These are phyloP conservation scores for Elsinoe necatrix DNA, from an alignment of 2,329 filamentous ascomycete genomes.

Conservation along the genomic window DNA sequence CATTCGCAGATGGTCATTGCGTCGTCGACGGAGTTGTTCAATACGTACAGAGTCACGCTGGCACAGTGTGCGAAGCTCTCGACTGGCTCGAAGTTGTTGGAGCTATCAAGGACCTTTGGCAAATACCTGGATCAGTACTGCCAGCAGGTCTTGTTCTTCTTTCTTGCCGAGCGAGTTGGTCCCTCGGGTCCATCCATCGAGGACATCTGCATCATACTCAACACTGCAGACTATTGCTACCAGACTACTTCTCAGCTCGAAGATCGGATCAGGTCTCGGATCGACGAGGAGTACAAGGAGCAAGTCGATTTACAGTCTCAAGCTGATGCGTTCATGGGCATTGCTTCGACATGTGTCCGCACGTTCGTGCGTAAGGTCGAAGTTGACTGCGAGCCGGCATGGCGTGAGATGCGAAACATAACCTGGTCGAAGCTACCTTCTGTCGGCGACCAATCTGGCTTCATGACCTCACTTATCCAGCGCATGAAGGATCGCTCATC, in stretches of 20 bases:
- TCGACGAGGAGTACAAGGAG: slow-evolving; percentile 67
- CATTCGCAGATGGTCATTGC: slow-evolving; percentile 79
- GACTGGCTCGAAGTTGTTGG: slow-evolving; percentile 75
- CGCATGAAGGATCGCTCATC: slow-evolving; percentile 62
- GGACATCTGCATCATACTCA: slow-evolving; percentile 77
- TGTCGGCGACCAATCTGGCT: slow-evolving; percentile 88
- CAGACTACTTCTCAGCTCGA: slow-evolving; percentile 86
- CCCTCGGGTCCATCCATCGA: slow-evolving; percentile 55
- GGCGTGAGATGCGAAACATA: slow-evolving; percentile 95
- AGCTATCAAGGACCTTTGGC: slow-evolving; percentile 75
- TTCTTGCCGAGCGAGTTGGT: slow-evolving; percentile 53
- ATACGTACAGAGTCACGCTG: slow-evolving; percentile 87
- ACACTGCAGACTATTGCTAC: slow-evolving; percentile 97
- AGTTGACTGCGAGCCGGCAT: slow-evolving; percentile 70
- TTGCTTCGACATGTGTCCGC: slow-evolving; percentile 79
- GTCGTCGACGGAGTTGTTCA: slow-evolving; percentile 93
- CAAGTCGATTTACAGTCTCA: slow-evolving; percentile 86
- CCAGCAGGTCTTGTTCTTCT: slow-evolving; percentile 77
- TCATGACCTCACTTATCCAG: slow-evolving; percentile 72
- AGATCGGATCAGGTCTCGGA: slow-evolving; percentile 84
- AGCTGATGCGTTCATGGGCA: slow-evolving; percentile 89
- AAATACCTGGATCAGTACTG: slow-evolving; percentile 95
- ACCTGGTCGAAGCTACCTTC: slow-evolving; percentile 91
- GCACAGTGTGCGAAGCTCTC: slow-evolving; percentile 95
- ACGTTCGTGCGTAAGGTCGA: slow-evolving; percentile 79